These are phyloP conservation scores for Coix lacrymajobi DNA, from an alignment of 176 grass and related monocot species.

Conservation along the genomic window DNA sequence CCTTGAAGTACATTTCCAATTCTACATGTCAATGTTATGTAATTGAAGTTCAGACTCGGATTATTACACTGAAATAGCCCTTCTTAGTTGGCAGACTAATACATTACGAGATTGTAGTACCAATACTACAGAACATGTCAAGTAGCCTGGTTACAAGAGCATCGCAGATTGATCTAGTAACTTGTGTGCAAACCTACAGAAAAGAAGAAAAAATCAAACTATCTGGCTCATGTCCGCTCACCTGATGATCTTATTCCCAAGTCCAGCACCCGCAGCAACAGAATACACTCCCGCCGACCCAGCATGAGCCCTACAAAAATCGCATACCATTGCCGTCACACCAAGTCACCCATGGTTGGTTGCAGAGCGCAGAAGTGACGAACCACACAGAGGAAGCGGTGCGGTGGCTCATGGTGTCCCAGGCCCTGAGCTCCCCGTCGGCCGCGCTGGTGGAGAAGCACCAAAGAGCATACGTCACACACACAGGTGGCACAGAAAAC, in stretches of 20 bases:
- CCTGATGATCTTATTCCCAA: constrained; percentile 70
- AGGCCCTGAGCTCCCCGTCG: constrained; percentile 82
- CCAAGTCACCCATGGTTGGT: not conserved
- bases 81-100: not conserved
- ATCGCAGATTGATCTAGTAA: not conserved
- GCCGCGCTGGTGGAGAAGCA: constrained; percentile 37
- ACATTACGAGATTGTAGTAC: not conserved
- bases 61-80: not conserved
- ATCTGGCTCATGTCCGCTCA: not conserved
- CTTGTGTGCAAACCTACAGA: not conserved
- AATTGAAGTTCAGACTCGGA: not conserved
- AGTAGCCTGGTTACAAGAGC: not conserved
- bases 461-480: not conserved
- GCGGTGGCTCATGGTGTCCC: constrained; percentile 72
- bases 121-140: not conserved
- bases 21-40: not conserved
- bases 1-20: not conserved
- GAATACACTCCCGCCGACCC: constrained; percentile 75
- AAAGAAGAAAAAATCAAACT: not conserved
- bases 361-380: not conserved
- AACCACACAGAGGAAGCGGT: constrained; percentile 65
- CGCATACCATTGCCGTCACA: not conserved
- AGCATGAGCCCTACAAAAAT: constrained; percentile 67
- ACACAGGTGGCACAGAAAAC: not conserved
- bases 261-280: constrained; percentile 30